Base-by-base conservation (phyloP, 345 rosid species). In the Kandelia obovata region DNA sequence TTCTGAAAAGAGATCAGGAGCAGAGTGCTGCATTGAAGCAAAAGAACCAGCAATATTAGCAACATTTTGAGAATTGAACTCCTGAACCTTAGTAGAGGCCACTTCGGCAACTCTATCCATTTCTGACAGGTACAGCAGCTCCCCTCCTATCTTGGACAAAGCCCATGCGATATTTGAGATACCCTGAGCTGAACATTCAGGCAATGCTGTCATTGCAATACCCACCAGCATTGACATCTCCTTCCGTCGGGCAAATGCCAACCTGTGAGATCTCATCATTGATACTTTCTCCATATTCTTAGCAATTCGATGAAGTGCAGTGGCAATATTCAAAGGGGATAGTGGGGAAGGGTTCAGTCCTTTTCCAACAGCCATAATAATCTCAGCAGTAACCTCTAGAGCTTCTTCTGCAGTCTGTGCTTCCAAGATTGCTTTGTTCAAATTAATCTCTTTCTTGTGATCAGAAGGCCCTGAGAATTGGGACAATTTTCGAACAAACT, bases 41-140 rank as follows among this genome's bases (percentile, higher is more conserved):
- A 89, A 94, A 59, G 97, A 92, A 30, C 97, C 98, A 3, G 96
- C 96, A 46, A 88, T 74, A 74, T 94, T 94, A 47, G 98, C 98
- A 71, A 91, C 89, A 71, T 94, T 91, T 77, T 94, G 96, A 28
- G 97, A 82, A 83, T 88, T 94, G 77, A 89, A 89, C 71, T 88
- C 93, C 31, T 58, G 78, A 26, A 83, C 90, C 73, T 87, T 89
- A 52, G 83, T 77, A 67, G 80, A 75, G 31, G 97, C 90, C 56
- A 94, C 96, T 85, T 91, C 98, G 3, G 92, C 97, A 64, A 94
- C 83, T 81, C 98, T 82, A 83, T 94, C 98, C 96, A 94, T 94
- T 80, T 21, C 98, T 1, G 98, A 89, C 74, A 89, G 70, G 81
- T 88, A 94, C 67, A 89, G 90, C 51, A 87, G 80, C 61, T 94